These are phyloP conservation scores for Aciculoconidium aculeatum DNA, from an alignment of 805 yeast genomes.

Conservation along the genomic window DNA sequence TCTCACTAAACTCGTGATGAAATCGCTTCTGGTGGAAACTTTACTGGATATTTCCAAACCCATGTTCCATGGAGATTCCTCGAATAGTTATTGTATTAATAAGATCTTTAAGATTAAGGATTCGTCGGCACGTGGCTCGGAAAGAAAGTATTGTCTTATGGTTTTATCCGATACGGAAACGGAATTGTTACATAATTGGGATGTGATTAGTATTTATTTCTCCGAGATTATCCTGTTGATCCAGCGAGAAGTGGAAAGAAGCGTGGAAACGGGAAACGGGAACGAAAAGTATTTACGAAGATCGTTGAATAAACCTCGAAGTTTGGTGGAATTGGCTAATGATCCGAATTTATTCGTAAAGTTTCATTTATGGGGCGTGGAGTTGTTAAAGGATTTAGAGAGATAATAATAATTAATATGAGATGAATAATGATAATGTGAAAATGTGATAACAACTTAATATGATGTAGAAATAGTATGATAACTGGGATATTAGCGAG, in stretches of 20 bases:
- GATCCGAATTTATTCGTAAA: constrained; percentile 51
- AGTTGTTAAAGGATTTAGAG: constrained; percentile 34
- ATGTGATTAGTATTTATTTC: constrained; percentile 36
- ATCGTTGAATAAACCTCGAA: constrained; percentile 48
- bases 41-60: constrained; percentile 55
- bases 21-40: constrained; percentile 63
- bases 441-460: too few relatives aligned
- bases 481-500: too few relatives aligned
- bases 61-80: constrained; percentile 56
- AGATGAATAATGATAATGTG: too few relatives aligned
- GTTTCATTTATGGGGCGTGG: constrained; percentile 61
- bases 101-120: constrained; percentile 60
- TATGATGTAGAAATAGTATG: too few relatives aligned
- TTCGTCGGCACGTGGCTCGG: constrained; percentile 66
- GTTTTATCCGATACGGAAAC: constrained; percentile 51
- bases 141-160: constrained; percentile 58
- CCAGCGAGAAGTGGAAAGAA: constrained; percentile 13
- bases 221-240: constrained; percentile 16
- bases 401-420: constrained; percentile 1
- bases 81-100: constrained; percentile 54
- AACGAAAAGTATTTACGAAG: constrained; percentile 55
- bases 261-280: constrained; percentile 9
- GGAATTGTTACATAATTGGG: constrained; percentile 52
- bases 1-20: constrained; percentile 55
- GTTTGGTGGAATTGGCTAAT: constrained; percentile 48